Percentiles rank a stretch among this genome's conserved stretches.
Evolutionary conservation across 1,139 yeast species (phyloP).

Genomic region (Suhomyces kunorum): DNA sequence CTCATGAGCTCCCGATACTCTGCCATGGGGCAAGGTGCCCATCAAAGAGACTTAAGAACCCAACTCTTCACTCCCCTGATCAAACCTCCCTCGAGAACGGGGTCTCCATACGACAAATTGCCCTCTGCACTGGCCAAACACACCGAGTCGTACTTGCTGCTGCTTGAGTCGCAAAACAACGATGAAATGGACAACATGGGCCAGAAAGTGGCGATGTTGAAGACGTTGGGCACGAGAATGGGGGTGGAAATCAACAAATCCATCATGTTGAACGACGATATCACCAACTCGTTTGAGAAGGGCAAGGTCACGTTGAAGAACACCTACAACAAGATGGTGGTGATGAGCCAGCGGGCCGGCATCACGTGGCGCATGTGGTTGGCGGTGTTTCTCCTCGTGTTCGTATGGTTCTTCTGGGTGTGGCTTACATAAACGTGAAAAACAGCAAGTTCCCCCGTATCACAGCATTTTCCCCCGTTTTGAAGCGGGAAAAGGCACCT

Average conservation of each 20-base stretch:
- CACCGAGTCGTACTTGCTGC: constrained; percentile 59
- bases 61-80: constrained; percentile 40
- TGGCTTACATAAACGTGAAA: constrained; percentile 57
- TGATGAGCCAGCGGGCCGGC: constrained; percentile 82
- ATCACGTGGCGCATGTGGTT: constrained; percentile 82
- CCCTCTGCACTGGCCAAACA: constrained; percentile 42
- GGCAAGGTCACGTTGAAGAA: constrained; percentile 55
- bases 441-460: too few species aligned
- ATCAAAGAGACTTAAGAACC: constrained; percentile 50
- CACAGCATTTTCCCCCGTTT: too few species aligned
- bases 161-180: constrained; percentile 82
- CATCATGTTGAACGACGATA: constrained; percentile 57
- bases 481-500: too few species aligned
- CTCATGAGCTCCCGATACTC: constrained; percentile 28
- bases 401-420: constrained; percentile 76
- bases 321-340: constrained; percentile 72
- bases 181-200: constrained; percentile 72
- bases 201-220: constrained; percentile 68
- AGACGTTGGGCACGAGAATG: constrained; percentile 71
- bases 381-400: constrained; percentile 59
- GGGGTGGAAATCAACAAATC: constrained; percentile 84
- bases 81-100: constrained; percentile 39
- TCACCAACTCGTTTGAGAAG: constrained; percentile 48
- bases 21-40: constrained; percentile 40
- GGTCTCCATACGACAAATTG: constrained; percentile 54